A percentile compares a stretch with the other conserved stretches of the same genome.
Conservation (phyloP, 345 rosid species). For the Nasturtium officinale region DNA sequence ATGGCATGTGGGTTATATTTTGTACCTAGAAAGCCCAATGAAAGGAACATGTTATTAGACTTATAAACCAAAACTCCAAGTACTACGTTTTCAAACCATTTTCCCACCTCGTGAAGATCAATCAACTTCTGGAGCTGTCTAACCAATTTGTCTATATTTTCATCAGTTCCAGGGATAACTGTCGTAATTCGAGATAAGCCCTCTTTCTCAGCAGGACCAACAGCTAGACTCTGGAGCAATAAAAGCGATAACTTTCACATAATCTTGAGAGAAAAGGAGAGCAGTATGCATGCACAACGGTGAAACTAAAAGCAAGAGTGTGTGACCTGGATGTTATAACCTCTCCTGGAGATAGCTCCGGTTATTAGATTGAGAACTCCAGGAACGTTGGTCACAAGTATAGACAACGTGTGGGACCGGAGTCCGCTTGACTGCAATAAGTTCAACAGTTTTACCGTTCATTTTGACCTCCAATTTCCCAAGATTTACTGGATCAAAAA, state of each 20-base stretch:
- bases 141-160: slow-evolving; percentile 60
- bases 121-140: slow-evolving; percentile 71
- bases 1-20: slow-evolving; percentile 69
- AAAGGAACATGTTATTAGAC: slow-evolving; percentile 21
- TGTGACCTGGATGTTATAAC: slow-evolving; percentile 71
- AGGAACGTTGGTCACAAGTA: slow-evolving; percentile 62
- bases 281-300: not conserved
- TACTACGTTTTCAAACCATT: not conserved
- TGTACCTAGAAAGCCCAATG: slow-evolving; percentile 44
- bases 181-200: slow-evolving; percentile 75
- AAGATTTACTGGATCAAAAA: not conserved
- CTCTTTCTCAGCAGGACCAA: slow-evolving; percentile 67
- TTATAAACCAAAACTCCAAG: not conserved
- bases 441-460: not conserved
- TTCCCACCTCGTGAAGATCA: slow-evolving; percentile 67
- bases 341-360: slow-evolving; percentile 75
- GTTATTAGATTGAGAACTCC: slow-evolving; percentile 75
- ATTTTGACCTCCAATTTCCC: slow-evolving; percentile 8
- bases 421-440: slow-evolving; percentile 59
- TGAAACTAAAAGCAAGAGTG: slow-evolving; percentile 17
- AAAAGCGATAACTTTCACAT: slow-evolving; percentile 7
- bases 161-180: slow-evolving; percentile 80
- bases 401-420: slow-evolving; percentile 65
- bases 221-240: slow-evolving; percentile 66
- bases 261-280: slow-evolving; percentile 6